Evolutionary conservation across 1,284 basidiomycete species (phyloP), one percentile per base, ranked within the genome.

Genomic region (Boletus nobilissimus): DNA sequence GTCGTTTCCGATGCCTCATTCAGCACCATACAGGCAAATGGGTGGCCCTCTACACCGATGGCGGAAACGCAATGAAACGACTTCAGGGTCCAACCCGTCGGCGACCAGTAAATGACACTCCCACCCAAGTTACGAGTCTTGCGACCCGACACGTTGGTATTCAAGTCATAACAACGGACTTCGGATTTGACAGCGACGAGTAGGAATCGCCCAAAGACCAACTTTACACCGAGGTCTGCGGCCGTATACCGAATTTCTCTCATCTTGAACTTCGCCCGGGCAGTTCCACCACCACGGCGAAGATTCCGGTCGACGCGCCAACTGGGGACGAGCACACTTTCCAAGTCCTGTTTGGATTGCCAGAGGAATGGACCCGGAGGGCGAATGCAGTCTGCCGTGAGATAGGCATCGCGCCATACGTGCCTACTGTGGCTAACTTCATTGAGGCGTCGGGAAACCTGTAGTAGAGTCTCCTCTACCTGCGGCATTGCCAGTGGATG

Each of bases 81-180:
- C 34, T 2, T 64, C 26, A 81, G 39, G 5, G 34, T 46, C 14
- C 79, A 46, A 26, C 38, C 14, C 11, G 70, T 72, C 24, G 71
- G 39, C 29, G 54, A 18, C 69, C 72, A 70, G 63, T 83, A 72
- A 67, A 81, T 34, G 39, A 79, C 67, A 40, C 57, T 75, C 19
- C 75, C 73, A 32, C 67, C 73, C 36, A 74, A 75, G 60, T 76
- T 75, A 11, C 2, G 16, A 46, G 43, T 46, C 43, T 46, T 46
- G 66, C 73, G 73, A 39, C 78, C 78, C 16, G 65, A 68, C 2
- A 26, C 36, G n/a, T 81, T 73, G 51, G 71, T 36, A 51, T 60
- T 71, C 67, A 81, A 57, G 66, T 83, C 82, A 63, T 83, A 82
- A 22, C 77, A 83, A 16, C 72, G 77, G 18, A 83, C 72, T 73